Evolutionary conservation across 345 rosid species (phyloP).

Genomic region (Eucalyptus lansdowneana): DNA sequence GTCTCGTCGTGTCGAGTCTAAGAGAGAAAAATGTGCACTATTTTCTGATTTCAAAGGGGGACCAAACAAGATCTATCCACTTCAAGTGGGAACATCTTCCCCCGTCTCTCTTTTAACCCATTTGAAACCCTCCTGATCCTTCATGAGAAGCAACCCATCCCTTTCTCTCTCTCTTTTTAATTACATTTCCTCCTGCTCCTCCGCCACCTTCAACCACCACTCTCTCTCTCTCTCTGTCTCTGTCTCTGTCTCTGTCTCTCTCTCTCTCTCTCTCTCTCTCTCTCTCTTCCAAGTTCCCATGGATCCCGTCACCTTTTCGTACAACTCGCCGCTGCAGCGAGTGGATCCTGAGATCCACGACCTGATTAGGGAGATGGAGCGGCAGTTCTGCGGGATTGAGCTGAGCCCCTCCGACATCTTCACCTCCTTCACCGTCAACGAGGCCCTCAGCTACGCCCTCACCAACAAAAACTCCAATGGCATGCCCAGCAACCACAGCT

Average conservation of each 20-base stretch:
- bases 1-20: too few species aligned
- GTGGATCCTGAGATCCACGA: slow-evolving; percentile 88
- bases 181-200: neutral
- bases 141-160: too few species aligned
- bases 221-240: neutral
- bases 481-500: slow-evolving; percentile 71
- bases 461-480: slow-evolving; percentile 93
- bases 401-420: slow-evolving; percentile 82
- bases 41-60: too few species aligned
- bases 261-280: too few species aligned
- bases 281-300: neutral
- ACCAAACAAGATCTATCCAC: too few species aligned
- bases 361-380: slow-evolving; percentile 78
- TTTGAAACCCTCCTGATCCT: too few species aligned
- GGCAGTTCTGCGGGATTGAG: slow-evolving; percentile 79
- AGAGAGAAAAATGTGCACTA: too few species aligned
- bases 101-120: too few species aligned
- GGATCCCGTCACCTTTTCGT: slow-evolving; percentile 75
- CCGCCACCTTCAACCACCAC: neutral
- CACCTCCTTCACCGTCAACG: slow-evolving; percentile 79
- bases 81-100: too few species aligned
- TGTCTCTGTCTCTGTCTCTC: too few species aligned
- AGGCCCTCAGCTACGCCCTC: slow-evolving; percentile 88
- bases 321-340: slow-evolving; percentile 27
- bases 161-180: too few species aligned